phyloP scores from a whole-genome alignment of 2,329 filamentous ascomycete genomes.

The Aspergillus vadensis region DNA sequence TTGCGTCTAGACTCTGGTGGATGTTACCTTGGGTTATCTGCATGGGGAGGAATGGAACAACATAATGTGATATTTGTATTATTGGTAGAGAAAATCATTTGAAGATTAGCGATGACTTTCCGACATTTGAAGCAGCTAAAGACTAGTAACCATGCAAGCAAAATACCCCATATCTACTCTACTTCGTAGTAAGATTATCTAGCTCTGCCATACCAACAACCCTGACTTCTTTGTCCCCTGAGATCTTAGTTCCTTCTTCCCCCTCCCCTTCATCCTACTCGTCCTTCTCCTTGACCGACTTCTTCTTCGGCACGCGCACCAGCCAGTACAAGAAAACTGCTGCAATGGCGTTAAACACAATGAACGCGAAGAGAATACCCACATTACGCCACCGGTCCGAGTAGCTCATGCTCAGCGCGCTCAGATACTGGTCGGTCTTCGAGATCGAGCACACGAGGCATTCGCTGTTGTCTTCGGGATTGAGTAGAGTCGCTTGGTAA shows the following conservation, averaged over 20 bases:
- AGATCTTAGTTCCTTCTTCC: background rate
- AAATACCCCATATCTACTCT: background rate
- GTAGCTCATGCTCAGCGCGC: constrained; percentile 47
- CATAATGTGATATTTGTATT: background rate
- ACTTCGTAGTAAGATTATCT: background rate
- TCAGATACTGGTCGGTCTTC: constrained; percentile 56
- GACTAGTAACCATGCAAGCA: background rate
- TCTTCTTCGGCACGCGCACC: constrained; percentile 53
- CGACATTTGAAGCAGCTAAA: background rate
- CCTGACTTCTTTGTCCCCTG: too few relatives aligned
- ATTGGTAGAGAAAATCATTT: background rate
- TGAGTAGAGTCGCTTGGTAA: constrained; percentile 62
- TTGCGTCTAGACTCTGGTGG: too few relatives aligned
- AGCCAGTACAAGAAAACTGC: constrained; percentile 58
- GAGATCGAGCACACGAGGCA: constrained; percentile 57
- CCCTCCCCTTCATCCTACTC: constrained; percentile 13
- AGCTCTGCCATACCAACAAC: background rate
- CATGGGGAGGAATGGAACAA: background rate
- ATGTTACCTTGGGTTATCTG: too few relatives aligned
- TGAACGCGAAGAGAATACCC: constrained; percentile 56
- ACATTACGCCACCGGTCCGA: constrained; percentile 56
- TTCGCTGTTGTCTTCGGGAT: constrained; percentile 57
- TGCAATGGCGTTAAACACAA: constrained; percentile 54
- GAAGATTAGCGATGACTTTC: background rate
- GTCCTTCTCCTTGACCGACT: constrained; percentile 46